Conservation (phyloP, 805 yeast genomes). For the Candida maesae region DNA sequence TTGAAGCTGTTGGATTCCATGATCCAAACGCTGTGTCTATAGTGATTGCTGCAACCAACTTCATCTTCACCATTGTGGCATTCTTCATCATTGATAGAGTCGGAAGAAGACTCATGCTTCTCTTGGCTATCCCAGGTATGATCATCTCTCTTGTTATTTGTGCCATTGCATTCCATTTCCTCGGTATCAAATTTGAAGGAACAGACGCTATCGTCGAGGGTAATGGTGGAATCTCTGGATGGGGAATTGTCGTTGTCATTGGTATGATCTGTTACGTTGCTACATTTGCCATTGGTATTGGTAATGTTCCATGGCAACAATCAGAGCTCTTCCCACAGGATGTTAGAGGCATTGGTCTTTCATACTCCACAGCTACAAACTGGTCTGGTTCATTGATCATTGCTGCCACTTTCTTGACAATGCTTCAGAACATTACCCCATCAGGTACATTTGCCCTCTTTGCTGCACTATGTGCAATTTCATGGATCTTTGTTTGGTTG, state of each 20-base stretch:
- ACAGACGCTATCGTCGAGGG: slow-evolving; percentile 37
- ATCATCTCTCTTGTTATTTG: slow-evolving; percentile 67
- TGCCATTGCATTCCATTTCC: slow-evolving; percentile 87
- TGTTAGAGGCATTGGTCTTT: slow-evolving; percentile 88
- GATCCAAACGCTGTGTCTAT: slow-evolving; percentile 93
- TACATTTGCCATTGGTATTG: slow-evolving; percentile 87
- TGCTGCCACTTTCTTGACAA: slow-evolving; percentile 87
- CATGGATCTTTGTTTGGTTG: slow-evolving; percentile 72
- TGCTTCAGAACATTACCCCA: slow-evolving; percentile 89
- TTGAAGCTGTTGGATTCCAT: slow-evolving; percentile 82
- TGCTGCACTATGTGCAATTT: slow-evolving; percentile 71
- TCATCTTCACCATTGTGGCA: slow-evolving; percentile 80
- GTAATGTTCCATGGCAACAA: slow-evolving; percentile 98
- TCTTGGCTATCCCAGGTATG: slow-evolving; percentile 85
- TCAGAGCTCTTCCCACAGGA: slow-evolving; percentile 90
- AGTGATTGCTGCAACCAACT: slow-evolving; percentile 90
- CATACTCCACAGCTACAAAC: slow-evolving; percentile 85
- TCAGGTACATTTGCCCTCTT: slow-evolving; percentile 91
- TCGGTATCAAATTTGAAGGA: slow-evolving; percentile 55
- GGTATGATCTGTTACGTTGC: slow-evolving; percentile 87
- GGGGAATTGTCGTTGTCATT: slow-evolving; percentile 87
- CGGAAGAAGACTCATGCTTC: slow-evolving; percentile 80
- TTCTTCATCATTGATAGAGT: slow-evolving; percentile 79
- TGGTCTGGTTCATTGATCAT: slow-evolving; percentile 93
- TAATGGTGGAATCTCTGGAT: slow-evolving; percentile 49